A percentile compares a stretch with the other conserved stretches of the same genome.
Evolutionary conservation across 345 rosid genomes (phyloP).

Genomic region (Leavenworthia alabamica): DNA sequence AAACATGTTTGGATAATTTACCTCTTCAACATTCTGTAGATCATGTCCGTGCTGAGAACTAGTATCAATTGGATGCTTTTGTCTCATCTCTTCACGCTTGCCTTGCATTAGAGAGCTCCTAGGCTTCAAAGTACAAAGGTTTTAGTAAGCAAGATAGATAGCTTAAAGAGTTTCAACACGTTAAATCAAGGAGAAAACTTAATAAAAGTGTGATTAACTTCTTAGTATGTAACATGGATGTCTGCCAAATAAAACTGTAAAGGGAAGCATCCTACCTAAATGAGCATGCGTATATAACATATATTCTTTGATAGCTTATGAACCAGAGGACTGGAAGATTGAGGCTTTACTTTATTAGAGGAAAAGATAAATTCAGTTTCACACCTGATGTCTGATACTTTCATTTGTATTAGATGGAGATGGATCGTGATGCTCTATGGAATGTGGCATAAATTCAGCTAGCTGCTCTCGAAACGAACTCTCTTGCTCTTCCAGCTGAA

Average conservation of each 20-base stretch:
- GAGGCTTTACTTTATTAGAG: background rate
- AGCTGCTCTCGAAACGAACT: slow-evolving; percentile 34
- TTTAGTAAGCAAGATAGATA: slow-evolving; percentile 18
- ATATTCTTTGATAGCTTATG: background rate
- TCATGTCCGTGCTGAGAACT: slow-evolving; percentile 21
- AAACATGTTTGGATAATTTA: slow-evolving; percentile 15
- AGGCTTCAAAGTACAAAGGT: slow-evolving; percentile 26
- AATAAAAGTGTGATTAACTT: slow-evolving; percentile 4
- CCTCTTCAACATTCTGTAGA: slow-evolving; percentile 32
- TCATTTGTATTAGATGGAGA: slow-evolving; percentile 29
- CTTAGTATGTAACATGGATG: slow-evolving; percentile 1
- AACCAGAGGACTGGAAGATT: background rate
- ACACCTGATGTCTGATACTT: slow-evolving; percentile 38
- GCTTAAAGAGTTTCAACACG: slow-evolving; percentile 1
- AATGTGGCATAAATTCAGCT: slow-evolving; percentile 25
- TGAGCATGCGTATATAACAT: background rate
- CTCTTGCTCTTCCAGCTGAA: slow-evolving; percentile 72
- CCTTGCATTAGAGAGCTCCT: slow-evolving; percentile 38
- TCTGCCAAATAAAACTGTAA: background rate
- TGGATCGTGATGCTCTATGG: slow-evolving; percentile 20
- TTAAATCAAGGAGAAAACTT: background rate
- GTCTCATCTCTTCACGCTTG: slow-evolving; percentile 23
- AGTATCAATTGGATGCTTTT: slow-evolving; percentile 28
- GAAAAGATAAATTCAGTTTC: background rate
- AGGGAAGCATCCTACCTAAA: slow-evolving; percentile 4